Base-by-base conservation (phyloP, 2,329 filamentous ascomycete genomes). In the Penicillium sp. region DNA sequence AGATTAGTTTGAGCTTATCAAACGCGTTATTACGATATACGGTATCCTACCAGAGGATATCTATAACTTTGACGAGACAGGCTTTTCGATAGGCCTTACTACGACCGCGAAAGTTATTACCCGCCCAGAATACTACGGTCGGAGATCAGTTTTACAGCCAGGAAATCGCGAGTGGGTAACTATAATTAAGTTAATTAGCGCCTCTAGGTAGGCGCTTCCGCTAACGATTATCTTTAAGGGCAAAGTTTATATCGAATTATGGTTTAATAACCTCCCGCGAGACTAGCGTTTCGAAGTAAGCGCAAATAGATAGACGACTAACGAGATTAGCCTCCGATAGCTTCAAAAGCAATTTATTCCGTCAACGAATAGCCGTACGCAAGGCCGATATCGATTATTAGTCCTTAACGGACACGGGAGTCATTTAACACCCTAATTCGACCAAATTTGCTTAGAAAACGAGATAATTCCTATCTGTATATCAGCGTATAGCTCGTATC, bases 161-260 rank as follows among this genome's bases (percentile, higher is more conserved):
- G 36, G 44, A 10, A 47, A 40, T 31, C 35, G 35, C 16, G 46
- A 48, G 6, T 48, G 5, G 38, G 36, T 48, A 6, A 48, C 38
- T 24, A 3, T 16, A 3, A 41, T 47, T 27, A 9, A 47, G 6
- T 46, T 4, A 36, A 31, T 24, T 10, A 47, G 31, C 16, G 14
- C 44, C 16, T 36, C 20, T 9, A 31, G 31, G 8, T 38, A 4
- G 13, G 31, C 13, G 18, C 31, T 46, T 6, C 44, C 10, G 14
- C 44, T 9, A 14, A 35, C 10, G 10, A 14, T 46, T 24, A 46
- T 46, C 18, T 46, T 46, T 27, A 46, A 45, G 35, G 30, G 44
- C 5, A 46, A 39, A 30, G 16, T 11, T 22, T 39, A 39, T 22
- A n/a, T n/a, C n/a, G 7, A 4, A 28, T 4, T n/a, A 6, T 14